These are phyloP conservation scores for Lentinula novae-zelandiae DNA, from an alignment of 1,284 basidiomycete genomes.

Conservation along the genomic window DNA sequence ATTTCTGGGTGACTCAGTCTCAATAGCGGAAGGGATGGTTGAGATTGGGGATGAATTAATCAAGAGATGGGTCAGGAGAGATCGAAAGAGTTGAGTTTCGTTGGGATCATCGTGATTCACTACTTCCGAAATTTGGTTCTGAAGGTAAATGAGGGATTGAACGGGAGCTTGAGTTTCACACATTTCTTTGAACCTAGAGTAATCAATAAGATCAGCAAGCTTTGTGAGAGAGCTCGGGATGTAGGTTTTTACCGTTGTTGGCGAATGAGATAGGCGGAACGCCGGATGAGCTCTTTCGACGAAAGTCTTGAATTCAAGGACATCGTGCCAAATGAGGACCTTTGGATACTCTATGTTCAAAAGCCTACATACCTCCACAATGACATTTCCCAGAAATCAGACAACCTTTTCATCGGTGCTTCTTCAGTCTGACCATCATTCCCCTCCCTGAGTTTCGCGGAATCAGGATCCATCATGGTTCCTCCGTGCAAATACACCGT, in stretches of 20 bases:
- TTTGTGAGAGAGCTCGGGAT: background rate
- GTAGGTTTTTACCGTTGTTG: slow-evolving; percentile 53
- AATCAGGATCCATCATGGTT: slow-evolving; percentile 41
- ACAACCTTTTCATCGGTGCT: slow-evolving; percentile 36
- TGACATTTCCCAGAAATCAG: slow-evolving; percentile 75
- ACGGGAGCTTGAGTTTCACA: slow-evolving; percentile 58
- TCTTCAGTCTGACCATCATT: slow-evolving; percentile 19
- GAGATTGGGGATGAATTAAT: slow-evolving; percentile 24
- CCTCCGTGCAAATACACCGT: slow-evolving; percentile 70
- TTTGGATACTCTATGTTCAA: background rate
- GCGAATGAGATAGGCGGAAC: slow-evolving; percentile 57
- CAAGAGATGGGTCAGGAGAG: slow-evolving; percentile 67
- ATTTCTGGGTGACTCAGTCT: too few relatives aligned
- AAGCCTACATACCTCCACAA: slow-evolving; percentile 48
- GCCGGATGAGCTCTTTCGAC: slow-evolving; percentile 56
- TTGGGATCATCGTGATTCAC: slow-evolving; percentile 63
- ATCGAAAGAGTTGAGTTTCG: slow-evolving; percentile 61
- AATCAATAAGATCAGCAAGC: background rate
- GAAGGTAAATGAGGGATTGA: slow-evolving; percentile 69
- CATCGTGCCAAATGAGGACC: background rate
- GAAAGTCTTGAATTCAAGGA: slow-evolving; percentile 40
- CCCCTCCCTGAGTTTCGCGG: slow-evolving; percentile 18
- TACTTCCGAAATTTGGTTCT: slow-evolving; percentile 62
- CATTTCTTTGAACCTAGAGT: slow-evolving; percentile 70
- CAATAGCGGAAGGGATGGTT: slow-evolving; percentile 15